Evolutionary conservation across 345 rosid genomes (phyloP).

Genomic region (Cardiospermum halicacabum): DNA sequence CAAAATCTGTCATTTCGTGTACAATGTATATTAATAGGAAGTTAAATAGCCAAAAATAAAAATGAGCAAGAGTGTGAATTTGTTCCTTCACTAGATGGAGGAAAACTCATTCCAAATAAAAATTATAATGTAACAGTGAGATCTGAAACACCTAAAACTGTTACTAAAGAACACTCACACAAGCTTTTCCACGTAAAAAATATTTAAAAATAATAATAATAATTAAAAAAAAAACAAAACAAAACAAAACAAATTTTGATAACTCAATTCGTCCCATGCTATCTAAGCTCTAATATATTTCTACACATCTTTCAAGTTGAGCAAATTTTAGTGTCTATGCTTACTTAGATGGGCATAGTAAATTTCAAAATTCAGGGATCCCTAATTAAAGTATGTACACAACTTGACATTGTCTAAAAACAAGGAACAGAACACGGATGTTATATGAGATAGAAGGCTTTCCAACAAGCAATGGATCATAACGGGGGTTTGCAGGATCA

Average conservation of each 20-base stretch:
- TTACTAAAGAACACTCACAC: neutral
- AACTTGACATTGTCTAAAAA: neutral
- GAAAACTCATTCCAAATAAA: neutral
- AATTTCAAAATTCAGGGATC: neutral
- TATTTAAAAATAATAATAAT: too few species aligned
- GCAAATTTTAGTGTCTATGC: neutral
- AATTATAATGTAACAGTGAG: neutral
- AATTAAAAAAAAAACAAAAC: too few species aligned
- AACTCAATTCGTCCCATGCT: neutral
- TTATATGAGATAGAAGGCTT: neutral
- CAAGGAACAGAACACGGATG: neutral
- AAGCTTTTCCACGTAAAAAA: neutral
- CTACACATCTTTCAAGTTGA: neutral
- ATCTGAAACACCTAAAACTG: neutral
- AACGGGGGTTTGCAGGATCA: neutral
- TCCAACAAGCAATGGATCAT: conserved; percentile 1
- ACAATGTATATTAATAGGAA: neutral
- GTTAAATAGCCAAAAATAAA: neutral
- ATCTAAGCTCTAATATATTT: neutral
- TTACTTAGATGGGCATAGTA: neutral
- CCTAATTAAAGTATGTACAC: neutral
- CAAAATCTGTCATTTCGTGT: neutral
- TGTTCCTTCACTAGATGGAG: neutral
- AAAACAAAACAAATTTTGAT: neutral
- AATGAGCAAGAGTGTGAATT: neutral